A percentile compares a stretch with the other conserved stretches of the same genome.
phyloP scores from a whole-genome alignment of 1,139 yeast species.

The Candida sp. region DNA sequence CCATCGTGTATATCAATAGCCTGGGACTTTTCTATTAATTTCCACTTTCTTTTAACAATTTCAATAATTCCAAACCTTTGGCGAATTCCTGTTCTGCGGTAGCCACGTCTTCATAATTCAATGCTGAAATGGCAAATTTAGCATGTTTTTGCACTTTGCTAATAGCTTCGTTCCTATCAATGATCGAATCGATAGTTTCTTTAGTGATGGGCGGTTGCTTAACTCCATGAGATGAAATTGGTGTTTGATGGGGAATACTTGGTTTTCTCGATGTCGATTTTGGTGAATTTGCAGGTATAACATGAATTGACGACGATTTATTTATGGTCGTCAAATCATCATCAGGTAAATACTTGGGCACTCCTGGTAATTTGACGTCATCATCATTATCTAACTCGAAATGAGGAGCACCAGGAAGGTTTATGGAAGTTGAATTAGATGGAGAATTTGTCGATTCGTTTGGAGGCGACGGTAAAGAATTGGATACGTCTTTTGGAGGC shows the following conservation, averaged over 20 bases:
- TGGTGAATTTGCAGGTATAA: slow-evolving; percentile 22
- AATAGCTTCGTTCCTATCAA: slow-evolving; percentile 60
- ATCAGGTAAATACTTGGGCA: slow-evolving; percentile 41
- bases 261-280: slow-evolving; percentile 5
- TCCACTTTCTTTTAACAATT: slow-evolving; percentile 8
- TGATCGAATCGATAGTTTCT: slow-evolving; percentile 45
- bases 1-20: too few species aligned
- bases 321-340: slow-evolving; percentile 37
- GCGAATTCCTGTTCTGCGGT: slow-evolving; percentile 81
- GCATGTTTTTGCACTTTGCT: slow-evolving; percentile 81
- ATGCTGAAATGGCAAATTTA: slow-evolving; percentile 88
- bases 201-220: slow-evolving; percentile 27
- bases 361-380: slow-evolving; percentile 36
- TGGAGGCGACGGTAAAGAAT: background rate
- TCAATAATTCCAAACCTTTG: slow-evolving; percentile 48
- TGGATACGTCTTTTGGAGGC: background rate
- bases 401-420: slow-evolving; percentile 30
- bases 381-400: slow-evolving; percentile 25
- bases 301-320: slow-evolving; percentile 37
- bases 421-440: slow-evolving; percentile 5
- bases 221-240: background rate
- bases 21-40: too few species aligned
- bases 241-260: background rate
- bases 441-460: background rate
- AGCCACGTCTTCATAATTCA: slow-evolving; percentile 81